Evolutionary conservation across 1,284 basidiomycete genomes (phyloP).

Genomic region (Amylostereum areolatum): DNA sequence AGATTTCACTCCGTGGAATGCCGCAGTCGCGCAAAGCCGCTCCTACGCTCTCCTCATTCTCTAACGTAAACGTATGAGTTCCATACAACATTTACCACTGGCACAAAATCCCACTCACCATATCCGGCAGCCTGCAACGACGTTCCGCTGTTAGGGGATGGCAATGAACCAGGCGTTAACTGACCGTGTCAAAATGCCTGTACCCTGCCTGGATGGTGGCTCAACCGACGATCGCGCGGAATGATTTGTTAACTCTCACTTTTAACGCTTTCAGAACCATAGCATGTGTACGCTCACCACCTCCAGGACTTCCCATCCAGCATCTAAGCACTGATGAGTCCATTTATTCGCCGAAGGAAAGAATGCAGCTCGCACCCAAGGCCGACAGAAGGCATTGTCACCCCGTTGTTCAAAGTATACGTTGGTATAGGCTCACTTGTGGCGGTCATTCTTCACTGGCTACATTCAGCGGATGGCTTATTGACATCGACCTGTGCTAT

Average conservation of each 20-base stretch:
- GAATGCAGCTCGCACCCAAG: neutral
- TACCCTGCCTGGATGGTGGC: slow-evolving; percentile 29
- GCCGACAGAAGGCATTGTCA: neutral
- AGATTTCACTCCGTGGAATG: slow-evolving; percentile 42
- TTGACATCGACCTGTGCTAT: no score
- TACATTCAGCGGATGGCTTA: no score
- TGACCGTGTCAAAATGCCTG: slow-evolving; percentile 35
- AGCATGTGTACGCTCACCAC: slow-evolving; percentile 26
- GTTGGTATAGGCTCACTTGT: no score
- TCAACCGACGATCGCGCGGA: neutral
- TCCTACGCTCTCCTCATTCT: slow-evolving; percentile 44
- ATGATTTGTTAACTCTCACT: slow-evolving; percentile 13
- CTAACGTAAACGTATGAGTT: slow-evolving; percentile 13
- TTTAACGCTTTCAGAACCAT: slow-evolving; percentile 33
- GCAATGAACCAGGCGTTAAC: no score
- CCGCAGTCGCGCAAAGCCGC: slow-evolving; percentile 41
- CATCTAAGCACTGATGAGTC: slow-evolving; percentile 22
- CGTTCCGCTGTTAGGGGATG: no score
- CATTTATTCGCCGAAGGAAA: no score
- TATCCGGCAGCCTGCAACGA: slow-evolving; percentile 24
- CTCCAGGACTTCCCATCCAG: slow-evolving; percentile 34
- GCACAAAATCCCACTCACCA: neutral
- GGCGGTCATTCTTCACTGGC: no score
- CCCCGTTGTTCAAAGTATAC: neutral
- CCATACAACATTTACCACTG: slow-evolving; percentile 6